Evolutionary conservation across 2,329 filamentous ascomycete species (phyloP), one percentile per base, ranked within the genome.

Genomic region (Claviceps africana): DNA sequence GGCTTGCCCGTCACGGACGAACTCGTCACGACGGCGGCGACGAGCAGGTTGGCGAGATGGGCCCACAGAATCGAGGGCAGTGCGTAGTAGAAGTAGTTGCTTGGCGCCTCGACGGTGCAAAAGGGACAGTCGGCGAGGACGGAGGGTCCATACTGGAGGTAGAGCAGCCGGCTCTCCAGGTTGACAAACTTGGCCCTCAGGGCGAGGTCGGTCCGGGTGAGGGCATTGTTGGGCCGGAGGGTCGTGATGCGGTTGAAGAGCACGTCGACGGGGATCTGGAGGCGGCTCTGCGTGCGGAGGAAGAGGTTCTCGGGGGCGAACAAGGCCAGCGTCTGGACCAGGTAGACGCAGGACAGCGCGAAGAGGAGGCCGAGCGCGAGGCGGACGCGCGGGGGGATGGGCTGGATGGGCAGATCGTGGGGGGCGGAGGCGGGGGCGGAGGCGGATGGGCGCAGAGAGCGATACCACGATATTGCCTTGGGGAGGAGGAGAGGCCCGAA

Each of bases 221-320:
- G 72, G 10, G 59, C 57, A 42, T 60, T 59, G 37, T 58, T 58
- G 0, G 76, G 70, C 0, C 83, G 77, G 1, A 83, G 62, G 2
- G 74, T 66, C 4, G 75, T 68, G 10, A 97, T 76, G 17, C 91
- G 86, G 54, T 78, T 81, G 67, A 95, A 93, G 55, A 97, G 76
- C 35, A 94, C 83, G 62, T 91, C 86, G 43, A 80, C 83, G n/a
- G 88, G 83, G 43, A 86, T 91, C 61, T 89, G 86, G 19, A 97
- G 80, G 35, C 90, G 86, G 49, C 88, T 93, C 53, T 82, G 75
- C 1, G 91, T 96, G 19, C 73, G 67, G 31, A 67, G 63, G 74
- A 97, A 95, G 66, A 97, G 72, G 69, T 96, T 96, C 64, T 88
- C 82, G 4, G 86, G 85, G 6, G 79, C 72, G 62, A 88, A 82